These are phyloP conservation scores for Aspergillus unguis DNA, from an alignment of 2,329 filamentous ascomycete genomes.

Conservation along the genomic window DNA sequence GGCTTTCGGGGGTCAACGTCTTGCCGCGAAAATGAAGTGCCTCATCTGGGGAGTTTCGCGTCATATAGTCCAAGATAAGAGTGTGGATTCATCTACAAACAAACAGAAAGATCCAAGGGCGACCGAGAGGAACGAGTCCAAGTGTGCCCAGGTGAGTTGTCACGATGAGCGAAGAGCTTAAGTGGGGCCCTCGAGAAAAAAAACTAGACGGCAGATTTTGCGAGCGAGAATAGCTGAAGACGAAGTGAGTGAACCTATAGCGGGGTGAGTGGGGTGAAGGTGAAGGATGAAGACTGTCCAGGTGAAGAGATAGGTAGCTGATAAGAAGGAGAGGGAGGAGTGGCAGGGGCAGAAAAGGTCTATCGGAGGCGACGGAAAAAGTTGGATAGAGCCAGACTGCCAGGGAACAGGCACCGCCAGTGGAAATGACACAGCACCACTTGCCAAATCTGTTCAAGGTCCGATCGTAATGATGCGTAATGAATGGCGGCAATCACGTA, in stretches of 20 bases:
- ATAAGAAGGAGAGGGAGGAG: constrained; percentile 8
- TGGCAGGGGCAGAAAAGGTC: constrained; percentile 5
- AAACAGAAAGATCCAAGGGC: constrained; percentile 12
- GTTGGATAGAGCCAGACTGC: neutral
- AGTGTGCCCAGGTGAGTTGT: constrained; percentile 30
- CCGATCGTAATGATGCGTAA: neutral
- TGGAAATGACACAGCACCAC: constrained; percentile 1
- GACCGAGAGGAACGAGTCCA: constrained; percentile 14
- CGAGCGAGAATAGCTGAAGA: neutral
- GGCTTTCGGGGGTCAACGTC: constrained; percentile 66
- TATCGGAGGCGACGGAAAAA: constrained; percentile 4
- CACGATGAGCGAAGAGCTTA: constrained; percentile 31
- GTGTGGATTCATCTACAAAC: constrained; percentile 42
- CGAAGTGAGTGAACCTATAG: neutral
- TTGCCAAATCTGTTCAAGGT: neutral
- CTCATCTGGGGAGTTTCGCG: constrained; percentile 49
- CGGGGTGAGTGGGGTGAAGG: neutral
- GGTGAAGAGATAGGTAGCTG: constrained; percentile 1
- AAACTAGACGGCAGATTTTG: constrained; percentile 23
- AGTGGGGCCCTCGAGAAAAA: constrained; percentile 37
- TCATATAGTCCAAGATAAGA: constrained; percentile 50
- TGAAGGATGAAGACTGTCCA: too few relatives aligned
- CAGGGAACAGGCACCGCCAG: neutral
- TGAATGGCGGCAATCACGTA: neutral
- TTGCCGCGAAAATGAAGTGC: constrained; percentile 60